phyloP scores from a whole-genome alignment of 2,329 filamentous ascomycete genomes.

The Botrytis aclada region DNA sequence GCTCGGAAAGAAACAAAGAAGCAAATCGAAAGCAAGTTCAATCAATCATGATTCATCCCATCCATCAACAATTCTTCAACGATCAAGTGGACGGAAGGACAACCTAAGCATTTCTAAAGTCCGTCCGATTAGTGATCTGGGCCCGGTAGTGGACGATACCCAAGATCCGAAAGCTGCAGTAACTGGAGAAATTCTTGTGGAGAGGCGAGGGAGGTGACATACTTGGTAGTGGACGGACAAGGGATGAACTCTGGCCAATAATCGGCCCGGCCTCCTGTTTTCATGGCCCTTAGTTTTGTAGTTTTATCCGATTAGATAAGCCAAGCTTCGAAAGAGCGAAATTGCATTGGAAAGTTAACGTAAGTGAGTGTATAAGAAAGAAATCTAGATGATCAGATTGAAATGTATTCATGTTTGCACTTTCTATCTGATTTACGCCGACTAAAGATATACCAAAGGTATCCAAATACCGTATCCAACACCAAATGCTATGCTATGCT shows the following conservation, averaged over 20 bases:
- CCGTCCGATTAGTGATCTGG: background rate
- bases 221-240: background rate
- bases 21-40: background rate
- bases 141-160: background rate
- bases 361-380: background rate
- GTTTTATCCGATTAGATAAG: background rate
- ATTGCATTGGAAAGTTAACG: background rate
- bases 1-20: background rate
- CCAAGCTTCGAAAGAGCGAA: background rate
- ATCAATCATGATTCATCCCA: background rate
- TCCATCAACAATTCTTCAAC: background rate
- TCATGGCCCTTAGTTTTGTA: background rate
- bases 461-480: constrained; percentile 6
- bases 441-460: background rate
- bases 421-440: background rate
- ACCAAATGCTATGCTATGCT: constrained; percentile 2
- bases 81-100: background rate
- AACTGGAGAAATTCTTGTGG: background rate
- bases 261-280: background rate
- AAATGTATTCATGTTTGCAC: background rate
- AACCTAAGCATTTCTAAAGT: background rate
- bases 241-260: background rate
- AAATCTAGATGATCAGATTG: background rate
- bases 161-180: background rate
- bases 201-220: background rate